Evolutionary conservation across 192 early-diverging fungal species (phyloP).

Genomic region (Pilobolus umbonatus): DNA sequence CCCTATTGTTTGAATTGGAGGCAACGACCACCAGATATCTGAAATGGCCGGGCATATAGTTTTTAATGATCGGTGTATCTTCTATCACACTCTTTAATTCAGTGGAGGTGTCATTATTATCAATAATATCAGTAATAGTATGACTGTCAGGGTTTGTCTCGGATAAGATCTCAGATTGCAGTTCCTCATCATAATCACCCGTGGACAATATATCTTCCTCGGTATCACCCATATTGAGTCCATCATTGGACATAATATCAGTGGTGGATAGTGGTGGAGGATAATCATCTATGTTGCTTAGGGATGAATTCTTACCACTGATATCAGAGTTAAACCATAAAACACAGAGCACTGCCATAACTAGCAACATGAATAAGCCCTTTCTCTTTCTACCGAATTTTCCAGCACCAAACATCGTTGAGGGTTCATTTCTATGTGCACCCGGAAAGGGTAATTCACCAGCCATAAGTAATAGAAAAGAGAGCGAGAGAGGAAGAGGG

Average conservation of each 20-base stretch:
- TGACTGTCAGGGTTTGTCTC: neutral
- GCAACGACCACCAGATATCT: constrained; percentile 45
- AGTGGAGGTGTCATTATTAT: neutral
- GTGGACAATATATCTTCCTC: neutral
- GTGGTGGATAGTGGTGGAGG: neutral
- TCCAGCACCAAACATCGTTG: constrained; percentile 3
- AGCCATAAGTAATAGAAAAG: too few species aligned
- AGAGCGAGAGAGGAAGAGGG: too few species aligned
- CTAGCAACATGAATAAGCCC: neutral
- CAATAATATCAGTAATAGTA: neutral
- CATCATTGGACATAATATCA: neutral
- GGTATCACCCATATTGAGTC: neutral
- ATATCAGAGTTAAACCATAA: constrained; percentile 8
- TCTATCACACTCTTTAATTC: neutral
- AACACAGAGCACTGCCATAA: neutral
- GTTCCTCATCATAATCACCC: neutral
- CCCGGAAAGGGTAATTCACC: too few species aligned
- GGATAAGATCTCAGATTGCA: neutral
- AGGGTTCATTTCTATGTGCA: too few species aligned
- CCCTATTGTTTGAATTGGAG: constrained; percentile 34
- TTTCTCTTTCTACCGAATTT: constrained; percentile 11
- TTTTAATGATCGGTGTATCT: constrained; percentile 24
- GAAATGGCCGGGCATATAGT: constrained; percentile 31
- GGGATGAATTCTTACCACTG: neutral
- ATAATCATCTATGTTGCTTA: neutral